These are phyloP conservation scores for Limonium bicolor DNA, from an alignment of 148 eudicot genomes.

Conservation along the genomic window DNA sequence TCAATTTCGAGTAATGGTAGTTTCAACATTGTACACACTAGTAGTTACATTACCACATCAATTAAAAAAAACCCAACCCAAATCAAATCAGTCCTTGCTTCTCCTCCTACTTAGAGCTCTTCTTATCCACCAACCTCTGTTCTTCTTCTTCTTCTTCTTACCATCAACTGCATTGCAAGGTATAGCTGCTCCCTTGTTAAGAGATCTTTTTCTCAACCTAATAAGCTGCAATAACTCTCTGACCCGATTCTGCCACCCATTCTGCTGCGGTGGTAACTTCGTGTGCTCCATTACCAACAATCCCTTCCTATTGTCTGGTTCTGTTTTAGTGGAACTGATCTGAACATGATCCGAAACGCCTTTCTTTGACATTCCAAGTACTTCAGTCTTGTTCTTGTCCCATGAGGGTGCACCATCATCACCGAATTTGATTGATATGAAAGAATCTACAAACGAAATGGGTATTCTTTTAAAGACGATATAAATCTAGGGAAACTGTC, in stretches of 20 bases:
- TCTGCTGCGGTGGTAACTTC: neutral
- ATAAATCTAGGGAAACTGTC: too few species aligned
- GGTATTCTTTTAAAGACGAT: too few species aligned
- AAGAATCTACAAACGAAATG: neutral
- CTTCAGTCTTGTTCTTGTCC: too few species aligned
- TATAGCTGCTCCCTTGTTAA: neutral
- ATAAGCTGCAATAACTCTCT: neutral
- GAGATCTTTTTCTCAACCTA: neutral
- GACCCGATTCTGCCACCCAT: constrained; percentile 2
- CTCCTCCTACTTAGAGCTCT: constrained; percentile 1
- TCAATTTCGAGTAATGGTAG: too few species aligned
- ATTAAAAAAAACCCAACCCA: too few species aligned
- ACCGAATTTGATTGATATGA: constrained; percentile 4
- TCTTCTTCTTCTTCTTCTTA: neutral
- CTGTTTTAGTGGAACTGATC: too few species aligned
- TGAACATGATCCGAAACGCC: too few species aligned
- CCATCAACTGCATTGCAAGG: too few species aligned
- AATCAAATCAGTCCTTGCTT: constrained; percentile 3
- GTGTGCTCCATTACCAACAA: neutral
- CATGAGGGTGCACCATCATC: neutral
- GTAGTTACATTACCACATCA: too few species aligned
- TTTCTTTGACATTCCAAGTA: constrained; percentile 3
- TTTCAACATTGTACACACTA: too few species aligned
- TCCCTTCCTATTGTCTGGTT: neutral
- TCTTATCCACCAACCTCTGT: neutral